Evolutionary conservation across 2,329 filamentous ascomycete genomes (phyloP).

Genomic region (Scleromitrula shiraiana): DNA sequence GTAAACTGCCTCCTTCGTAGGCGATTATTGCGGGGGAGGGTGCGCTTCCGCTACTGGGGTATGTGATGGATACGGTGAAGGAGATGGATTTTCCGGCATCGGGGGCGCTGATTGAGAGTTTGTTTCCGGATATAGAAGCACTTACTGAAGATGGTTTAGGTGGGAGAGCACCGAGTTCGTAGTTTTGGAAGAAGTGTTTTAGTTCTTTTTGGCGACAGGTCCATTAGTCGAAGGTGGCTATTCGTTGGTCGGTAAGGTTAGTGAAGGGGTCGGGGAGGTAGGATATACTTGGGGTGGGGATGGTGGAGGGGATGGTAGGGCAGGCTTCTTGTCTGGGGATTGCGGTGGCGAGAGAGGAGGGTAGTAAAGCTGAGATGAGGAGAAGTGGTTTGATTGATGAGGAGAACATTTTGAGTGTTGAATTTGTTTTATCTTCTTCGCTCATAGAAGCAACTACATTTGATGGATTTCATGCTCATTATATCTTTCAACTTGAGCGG

Average conservation of each 20-base stretch:
- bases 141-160: conserved; percentile 39
- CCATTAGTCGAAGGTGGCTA: conserved; percentile 40
- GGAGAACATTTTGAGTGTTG: not conserved
- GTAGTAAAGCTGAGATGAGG: not conserved
- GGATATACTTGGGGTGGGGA: conserved; percentile 11
- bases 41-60: conserved; percentile 33
- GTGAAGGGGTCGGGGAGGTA: conserved; percentile 39
- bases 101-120: conserved; percentile 38
- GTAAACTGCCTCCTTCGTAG: conserved; percentile 46
- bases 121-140: conserved; percentile 36
- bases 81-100: conserved; percentile 39
- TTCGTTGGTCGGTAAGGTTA: conserved; percentile 34
- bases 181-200: conserved; percentile 40
- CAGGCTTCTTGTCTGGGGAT: conserved; percentile 3
- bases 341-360: not conserved
- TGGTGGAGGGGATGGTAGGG: conserved; percentile 11
- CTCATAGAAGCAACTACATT: not conserved
- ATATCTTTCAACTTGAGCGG: not conserved
- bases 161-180: conserved; percentile 43
- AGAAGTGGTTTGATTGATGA: not conserved
- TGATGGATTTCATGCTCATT: not conserved
- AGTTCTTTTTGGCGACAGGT: conserved; percentile 43
- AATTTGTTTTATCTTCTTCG: not conserved
- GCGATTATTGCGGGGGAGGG: conserved; percentile 51
- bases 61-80: conserved; percentile 37